phyloP scores from a whole-genome alignment of 306 rosid species.

The Dalbergia cochinchinensis region DNA sequence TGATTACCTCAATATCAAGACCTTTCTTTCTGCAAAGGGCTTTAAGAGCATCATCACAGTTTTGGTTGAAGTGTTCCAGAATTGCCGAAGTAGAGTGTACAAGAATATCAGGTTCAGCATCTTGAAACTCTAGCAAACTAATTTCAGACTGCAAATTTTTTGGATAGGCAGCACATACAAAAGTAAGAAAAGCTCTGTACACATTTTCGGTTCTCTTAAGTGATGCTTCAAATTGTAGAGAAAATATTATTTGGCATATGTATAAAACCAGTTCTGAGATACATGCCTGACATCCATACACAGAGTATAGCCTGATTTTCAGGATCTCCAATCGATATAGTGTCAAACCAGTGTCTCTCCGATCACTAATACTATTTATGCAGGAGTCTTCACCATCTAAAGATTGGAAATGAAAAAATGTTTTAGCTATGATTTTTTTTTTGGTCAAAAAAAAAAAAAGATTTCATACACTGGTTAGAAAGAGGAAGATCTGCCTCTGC shows the following conservation, averaged over 20 bases:
- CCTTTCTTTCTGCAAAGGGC: slow-evolving; percentile 94
- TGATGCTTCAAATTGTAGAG: slow-evolving; percentile 35
- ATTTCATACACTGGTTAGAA: slow-evolving; percentile 19
- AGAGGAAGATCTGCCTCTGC: slow-evolving; percentile 20
- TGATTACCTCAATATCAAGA: slow-evolving; percentile 77
- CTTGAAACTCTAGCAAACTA: slow-evolving; percentile 73
- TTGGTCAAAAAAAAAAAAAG: neutral
- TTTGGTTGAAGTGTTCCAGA: slow-evolving; percentile 62
- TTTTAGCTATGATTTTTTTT: slow-evolving; percentile 35
- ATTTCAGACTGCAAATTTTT: slow-evolving; percentile 76
- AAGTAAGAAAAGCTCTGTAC: slow-evolving; percentile 12
- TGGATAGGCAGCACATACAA: slow-evolving; percentile 33
- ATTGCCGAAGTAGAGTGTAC: slow-evolving; percentile 63
- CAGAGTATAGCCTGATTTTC: slow-evolving; percentile 79
- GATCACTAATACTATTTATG: slow-evolving; percentile 51
- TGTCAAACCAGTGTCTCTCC: slow-evolving; percentile 53
- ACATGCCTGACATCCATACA: slow-evolving; percentile 93
- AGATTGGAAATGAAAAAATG: slow-evolving; percentile 33
- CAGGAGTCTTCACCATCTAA: slow-evolving; percentile 57
- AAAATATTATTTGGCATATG: slow-evolving; percentile 5
- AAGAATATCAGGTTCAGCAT: slow-evolving; percentile 89
- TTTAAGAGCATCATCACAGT: slow-evolving; percentile 70
- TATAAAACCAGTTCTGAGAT: slow-evolving; percentile 39
- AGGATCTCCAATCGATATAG: slow-evolving; percentile 82
- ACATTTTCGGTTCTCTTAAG: slow-evolving; percentile 23